Percentiles rank a stretch among this genome's conserved stretches.
phyloP scores from a whole-genome alignment of 129 eudicot species.

The Tanacetum coccineum region DNA sequence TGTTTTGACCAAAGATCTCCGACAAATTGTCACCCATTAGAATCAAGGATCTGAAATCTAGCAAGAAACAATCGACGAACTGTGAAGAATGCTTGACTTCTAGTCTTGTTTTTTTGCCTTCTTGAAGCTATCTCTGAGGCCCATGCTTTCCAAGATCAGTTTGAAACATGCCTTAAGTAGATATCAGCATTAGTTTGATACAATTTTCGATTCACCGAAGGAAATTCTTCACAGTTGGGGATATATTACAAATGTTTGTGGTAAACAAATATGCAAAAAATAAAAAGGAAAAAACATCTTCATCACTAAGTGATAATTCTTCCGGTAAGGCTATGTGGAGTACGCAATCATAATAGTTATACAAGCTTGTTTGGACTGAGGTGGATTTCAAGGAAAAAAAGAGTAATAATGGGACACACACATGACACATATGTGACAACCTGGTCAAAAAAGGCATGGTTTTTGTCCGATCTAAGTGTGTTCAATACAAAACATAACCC shows the following conservation, averaged over 20 bases:
- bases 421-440: background rate
- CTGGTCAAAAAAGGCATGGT: background rate
- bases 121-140: slow-evolving; percentile 80
- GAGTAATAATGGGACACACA: background rate
- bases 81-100: background rate
- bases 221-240: background rate
- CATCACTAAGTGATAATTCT: too few species aligned
- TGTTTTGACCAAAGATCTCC: slow-evolving; percentile 15
- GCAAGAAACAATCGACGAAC: background rate
- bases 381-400: background rate
- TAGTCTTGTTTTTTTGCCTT: slow-evolving; percentile 50
- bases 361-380: background rate
- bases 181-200: background rate
- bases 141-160: slow-evolving; percentile 94
- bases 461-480: background rate
- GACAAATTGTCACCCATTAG: background rate
- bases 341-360: background rate
- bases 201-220: too few species aligned
- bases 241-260: background rate
- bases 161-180: slow-evolving; percentile 77
- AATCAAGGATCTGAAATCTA: background rate
- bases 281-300: too few species aligned
- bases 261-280: too few species aligned
- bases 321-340: background rate
- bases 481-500: background rate